Evolutionary conservation across 2,329 filamentous ascomycete genomes (phyloP), one percentile per base, ranked within the genome.

Genomic region (Trichoderma cornu-damae): DNA sequence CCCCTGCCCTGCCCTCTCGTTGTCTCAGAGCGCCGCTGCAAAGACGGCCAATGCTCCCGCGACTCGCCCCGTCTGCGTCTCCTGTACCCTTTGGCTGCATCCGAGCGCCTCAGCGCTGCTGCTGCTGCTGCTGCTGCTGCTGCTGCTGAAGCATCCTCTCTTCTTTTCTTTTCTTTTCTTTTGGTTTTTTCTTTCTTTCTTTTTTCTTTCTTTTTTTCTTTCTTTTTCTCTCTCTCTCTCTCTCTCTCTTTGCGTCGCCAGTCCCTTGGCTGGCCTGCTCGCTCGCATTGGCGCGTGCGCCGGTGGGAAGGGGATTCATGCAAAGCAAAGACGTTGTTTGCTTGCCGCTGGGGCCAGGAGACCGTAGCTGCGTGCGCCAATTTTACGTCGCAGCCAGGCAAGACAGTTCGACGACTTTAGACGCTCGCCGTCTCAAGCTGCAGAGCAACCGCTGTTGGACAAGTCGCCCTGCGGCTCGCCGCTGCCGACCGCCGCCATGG

Each of bases 401-500:
- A 55, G 52, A 47, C 40, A 43, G 26, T 40, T n/a, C n/a, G n/a
- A n/a, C 37, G 24, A 49, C 14, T 43, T 57, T 57, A 49, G 43
- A 56, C 53, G 40, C 48, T 48, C 43, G 26, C 52, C 30, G 44
- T 57, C 47, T 43, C 47, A 44, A n/a, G 37, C 55, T 46, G 40
- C 28, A 34, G 20, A 43, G 51, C 11, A 24, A 32, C 40, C 30
- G 20, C 30, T 14, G 37, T 40, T 37, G 48, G 47, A 40, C 38
- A 26, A 37, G 56, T 42, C 43, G 57, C 52, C 52, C 52, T 47
- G 51, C 51, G 42, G 42, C 51, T 50, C 37, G 49, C 51, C 49
- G 57, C 60, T 53, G 52, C 57, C 57, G 61, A 52, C 61, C 46
- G 49, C 59, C 62, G 55, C 64, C 60, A 70, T 70, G 68, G 67